A percentile compares a stretch with the other conserved stretches of the same genome.
phyloP scores from a whole-genome alignment of 1,139 yeast genomes.

The Nakaseomyces kungkrabaensis region DNA sequence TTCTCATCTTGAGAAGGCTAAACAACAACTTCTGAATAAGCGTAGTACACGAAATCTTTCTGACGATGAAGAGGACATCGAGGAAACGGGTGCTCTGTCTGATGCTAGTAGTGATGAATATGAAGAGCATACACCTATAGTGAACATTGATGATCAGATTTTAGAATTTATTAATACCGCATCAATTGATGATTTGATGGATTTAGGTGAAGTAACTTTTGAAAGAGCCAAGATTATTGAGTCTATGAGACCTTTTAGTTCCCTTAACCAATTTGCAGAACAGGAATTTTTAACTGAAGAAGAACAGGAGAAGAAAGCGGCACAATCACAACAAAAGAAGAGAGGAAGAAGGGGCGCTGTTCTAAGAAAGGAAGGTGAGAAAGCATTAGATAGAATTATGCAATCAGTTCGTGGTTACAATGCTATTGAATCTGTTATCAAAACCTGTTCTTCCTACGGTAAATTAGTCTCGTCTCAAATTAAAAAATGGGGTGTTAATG shows the following conservation, averaged over 20 bases:
- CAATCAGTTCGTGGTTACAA: conserved; percentile 74
- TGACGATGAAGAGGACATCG: conserved; percentile 26
- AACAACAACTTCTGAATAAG: conserved; percentile 8
- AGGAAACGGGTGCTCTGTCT: conserved; percentile 11
- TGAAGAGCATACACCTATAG: conserved; percentile 33
- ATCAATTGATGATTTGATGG: conserved; percentile 63
- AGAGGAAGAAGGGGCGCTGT: conserved; percentile 32
- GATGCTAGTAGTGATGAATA: conserved; percentile 30
- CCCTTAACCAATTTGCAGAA: conserved; percentile 37
- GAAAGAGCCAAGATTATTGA: conserved; percentile 56
- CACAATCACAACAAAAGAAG: conserved; percentile 5
- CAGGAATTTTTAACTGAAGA: conserved; percentile 38
- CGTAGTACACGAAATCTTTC: conserved; percentile 7
- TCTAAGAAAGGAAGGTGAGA: conserved; percentile 60
- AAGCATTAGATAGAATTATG: conserved; percentile 61
- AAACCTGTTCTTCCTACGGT: conserved; percentile 75
- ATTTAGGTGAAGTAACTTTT: conserved; percentile 63
- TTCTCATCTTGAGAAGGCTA: conserved; percentile 13
- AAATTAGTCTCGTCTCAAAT: conserved; percentile 60
- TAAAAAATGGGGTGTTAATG: conserved; percentile 73
- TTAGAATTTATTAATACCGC: conserved; percentile 74
- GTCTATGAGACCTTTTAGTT: conserved; percentile 60
- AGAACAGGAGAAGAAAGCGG: conserved; percentile 16
- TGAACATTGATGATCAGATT: conserved; percentile 55
- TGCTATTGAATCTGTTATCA: conserved; percentile 85